These are phyloP conservation scores for Xerocomus nothofagi DNA, from an alignment of 1,284 basidiomycete species.

Conservation along the genomic window DNA sequence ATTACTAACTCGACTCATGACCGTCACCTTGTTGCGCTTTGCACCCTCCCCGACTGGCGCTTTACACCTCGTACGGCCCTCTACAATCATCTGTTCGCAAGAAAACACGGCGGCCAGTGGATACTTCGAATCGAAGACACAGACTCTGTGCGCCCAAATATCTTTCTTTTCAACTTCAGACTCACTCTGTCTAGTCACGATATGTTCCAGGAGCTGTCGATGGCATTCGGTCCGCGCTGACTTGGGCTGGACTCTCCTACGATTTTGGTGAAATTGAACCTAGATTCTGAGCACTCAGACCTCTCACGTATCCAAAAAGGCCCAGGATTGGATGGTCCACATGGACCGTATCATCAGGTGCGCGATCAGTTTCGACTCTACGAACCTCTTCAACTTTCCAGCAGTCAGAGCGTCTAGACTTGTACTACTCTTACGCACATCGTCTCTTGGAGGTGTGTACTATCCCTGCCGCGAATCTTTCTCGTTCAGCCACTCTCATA, in stretches of 20 bases:
- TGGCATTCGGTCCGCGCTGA: constrained; percentile 71
- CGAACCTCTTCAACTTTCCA: background rate
- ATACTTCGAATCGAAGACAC: constrained; percentile 95
- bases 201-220: constrained; percentile 84
- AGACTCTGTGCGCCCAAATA: constrained; percentile 44
- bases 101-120: constrained; percentile 83
- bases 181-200: constrained; percentile 54
- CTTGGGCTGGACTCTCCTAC: constrained; percentile 93
- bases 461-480: background rate
- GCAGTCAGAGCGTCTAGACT: constrained; percentile 84
- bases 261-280: constrained; percentile 70
- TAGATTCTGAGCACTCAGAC: background rate
- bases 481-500: constrained; percentile 31
- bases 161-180: background rate
- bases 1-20: background rate
- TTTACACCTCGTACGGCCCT: constrained; percentile 93
- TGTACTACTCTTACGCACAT: constrained; percentile 77
- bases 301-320: constrained; percentile 44
- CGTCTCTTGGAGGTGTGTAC: constrained; percentile 69
- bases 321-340: constrained; percentile 70
- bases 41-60: constrained; percentile 96
- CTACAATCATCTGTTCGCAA: constrained; percentile 88
- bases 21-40: constrained; percentile 71
- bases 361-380: background rate
- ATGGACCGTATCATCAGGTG: constrained; percentile 85